Evolutionary conservation across 2,329 filamentous ascomycete species (phyloP).

Genomic region (Alternaria incomplexa): DNA sequence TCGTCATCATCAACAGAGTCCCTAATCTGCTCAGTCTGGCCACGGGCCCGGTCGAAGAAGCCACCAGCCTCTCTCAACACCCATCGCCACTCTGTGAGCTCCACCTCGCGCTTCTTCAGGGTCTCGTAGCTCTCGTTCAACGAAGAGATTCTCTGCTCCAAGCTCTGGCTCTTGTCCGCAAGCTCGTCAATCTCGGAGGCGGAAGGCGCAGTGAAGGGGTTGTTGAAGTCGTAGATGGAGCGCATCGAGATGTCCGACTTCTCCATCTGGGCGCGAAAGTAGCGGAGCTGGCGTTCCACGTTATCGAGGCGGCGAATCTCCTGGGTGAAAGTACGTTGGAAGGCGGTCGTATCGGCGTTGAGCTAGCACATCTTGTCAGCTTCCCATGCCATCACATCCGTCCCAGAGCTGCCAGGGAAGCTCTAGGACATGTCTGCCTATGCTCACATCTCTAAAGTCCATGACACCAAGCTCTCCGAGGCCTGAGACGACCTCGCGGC

Average conservation of each 20-base stretch:
- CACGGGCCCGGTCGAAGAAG: conserved; percentile 96
- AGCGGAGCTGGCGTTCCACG: conserved; percentile 95
- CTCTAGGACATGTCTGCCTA: conserved; percentile 8
- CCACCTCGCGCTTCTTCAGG: conserved; percentile 94
- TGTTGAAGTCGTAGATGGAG: conserved; percentile 88
- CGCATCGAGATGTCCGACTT: conserved; percentile 85
- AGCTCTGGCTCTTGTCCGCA: conserved; percentile 85
- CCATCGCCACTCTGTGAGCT: conserved; percentile 98
- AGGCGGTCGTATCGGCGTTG: conserved; percentile 90
- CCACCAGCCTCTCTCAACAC: conserved; percentile 94
- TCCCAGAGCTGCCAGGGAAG: conserved; percentile 18
- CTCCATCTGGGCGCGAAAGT: conserved; percentile 95
- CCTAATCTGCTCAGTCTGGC: conserved; percentile 94
- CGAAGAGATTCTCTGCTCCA: conserved; percentile 89
- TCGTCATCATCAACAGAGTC: conserved; percentile 85
- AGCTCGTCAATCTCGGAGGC: conserved; percentile 97
- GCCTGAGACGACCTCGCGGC: conserved; percentile 94
- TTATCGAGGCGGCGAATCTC: conserved; percentile 98
- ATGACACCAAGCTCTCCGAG: conserved; percentile 95
- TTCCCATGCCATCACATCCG: conserved; percentile 19
- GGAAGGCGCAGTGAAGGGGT: conserved; percentile 83
- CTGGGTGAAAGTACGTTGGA: conserved; percentile 96
- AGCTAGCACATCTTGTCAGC: conserved; percentile 64
- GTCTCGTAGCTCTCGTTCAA: conserved; percentile 99
- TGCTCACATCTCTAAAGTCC: conserved; percentile 92